Evolutionary conservation across 176 grass and related monocot genomes (phyloP).

Genomic region (Tillandsia leiboldiana): DNA sequence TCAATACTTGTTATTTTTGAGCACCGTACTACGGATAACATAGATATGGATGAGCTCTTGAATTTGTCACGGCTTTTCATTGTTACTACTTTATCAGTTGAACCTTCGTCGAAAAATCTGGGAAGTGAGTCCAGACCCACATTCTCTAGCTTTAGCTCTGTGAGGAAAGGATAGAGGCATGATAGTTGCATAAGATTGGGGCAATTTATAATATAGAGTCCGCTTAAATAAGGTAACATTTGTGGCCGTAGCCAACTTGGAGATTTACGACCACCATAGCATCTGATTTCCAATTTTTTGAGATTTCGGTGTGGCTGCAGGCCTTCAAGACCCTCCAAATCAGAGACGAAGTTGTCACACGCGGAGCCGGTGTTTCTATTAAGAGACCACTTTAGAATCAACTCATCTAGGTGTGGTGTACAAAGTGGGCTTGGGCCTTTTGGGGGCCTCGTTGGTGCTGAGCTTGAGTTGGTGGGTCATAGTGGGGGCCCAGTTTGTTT

Average conservation of each 20-base stretch:
- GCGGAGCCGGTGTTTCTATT: background rate
- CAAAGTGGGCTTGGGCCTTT: too few species aligned
- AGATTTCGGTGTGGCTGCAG: conserved; percentile 27
- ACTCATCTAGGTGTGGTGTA: background rate
- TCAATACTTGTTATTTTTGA: background rate
- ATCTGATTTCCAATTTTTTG: conserved; percentile 25
- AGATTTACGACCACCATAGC: conserved; percentile 27
- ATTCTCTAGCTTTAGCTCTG: background rate
- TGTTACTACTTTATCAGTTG: background rate
- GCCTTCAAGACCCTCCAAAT: conserved; percentile 6
- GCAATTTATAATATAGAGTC: background rate
- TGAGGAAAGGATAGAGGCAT: background rate
- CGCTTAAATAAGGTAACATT: background rate
- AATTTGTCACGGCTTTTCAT: background rate
- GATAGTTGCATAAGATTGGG: background rate
- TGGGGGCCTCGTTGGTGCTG: too few species aligned
- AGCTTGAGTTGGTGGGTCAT: too few species aligned
- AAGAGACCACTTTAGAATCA: conserved; percentile 22
- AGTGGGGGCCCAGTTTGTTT: too few species aligned
- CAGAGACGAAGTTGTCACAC: background rate
- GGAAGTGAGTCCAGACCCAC: background rate
- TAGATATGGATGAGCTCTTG: conserved; percentile 2
- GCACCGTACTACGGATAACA: background rate
- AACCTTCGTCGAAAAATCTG: background rate
- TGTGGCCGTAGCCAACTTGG: conserved; percentile 17